Conservation (phyloP, 805 yeast species). For the Starmerella vaccinii region DNA sequence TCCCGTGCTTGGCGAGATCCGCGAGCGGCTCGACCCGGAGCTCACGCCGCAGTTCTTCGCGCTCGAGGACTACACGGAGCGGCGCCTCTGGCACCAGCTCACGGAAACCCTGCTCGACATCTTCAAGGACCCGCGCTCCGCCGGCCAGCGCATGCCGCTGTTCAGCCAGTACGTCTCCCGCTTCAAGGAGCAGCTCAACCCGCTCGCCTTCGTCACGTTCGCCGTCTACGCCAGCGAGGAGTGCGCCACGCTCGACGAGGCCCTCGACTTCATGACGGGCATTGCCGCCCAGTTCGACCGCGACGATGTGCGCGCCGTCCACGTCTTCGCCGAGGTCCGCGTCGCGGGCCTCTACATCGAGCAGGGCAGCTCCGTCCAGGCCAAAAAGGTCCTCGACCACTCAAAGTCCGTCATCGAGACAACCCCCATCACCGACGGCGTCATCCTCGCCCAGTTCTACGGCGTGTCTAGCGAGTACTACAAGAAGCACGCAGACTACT, state of each 20-base stretch:
- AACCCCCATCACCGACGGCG: conserved; percentile 43
- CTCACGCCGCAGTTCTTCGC: conserved; percentile 51
- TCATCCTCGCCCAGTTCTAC: conserved; percentile 74
- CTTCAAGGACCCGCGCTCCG: conserved; percentile 46
- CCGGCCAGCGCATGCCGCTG: conserved; percentile 50
- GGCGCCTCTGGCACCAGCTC: conserved; percentile 92
- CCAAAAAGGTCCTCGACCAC: conserved; percentile 58
- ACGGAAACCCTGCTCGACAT: conserved; percentile 55
- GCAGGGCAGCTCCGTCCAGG: conserved; percentile 45
- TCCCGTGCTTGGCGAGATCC: conserved; percentile 46
- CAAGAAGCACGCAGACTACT: conserved; percentile 68
- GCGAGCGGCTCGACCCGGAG: conserved; percentile 57
- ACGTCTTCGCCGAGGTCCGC: conserved; percentile 53
- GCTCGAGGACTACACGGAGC: conserved; percentile 75
- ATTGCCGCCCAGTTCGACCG: conserved; percentile 40
- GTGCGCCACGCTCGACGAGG: conserved; percentile 37
- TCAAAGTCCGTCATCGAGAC: conserved; percentile 49
- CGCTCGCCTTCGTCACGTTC: conserved; percentile 67
- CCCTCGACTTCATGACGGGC: conserved; percentile 40
- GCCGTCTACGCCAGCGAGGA: conserved; percentile 46
- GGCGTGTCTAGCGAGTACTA: conserved; percentile 66
- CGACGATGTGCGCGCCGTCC: conserved; percentile 33
- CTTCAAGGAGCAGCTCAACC: conserved; percentile 64
- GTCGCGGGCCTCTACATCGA: conserved; percentile 60
- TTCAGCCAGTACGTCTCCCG: conserved; percentile 59